Evolutionary conservation across 495 filamentous ascomycete species (phyloP), one percentile per base, ranked within the genome.

Genomic region (Penicillium roqueforti): DNA sequence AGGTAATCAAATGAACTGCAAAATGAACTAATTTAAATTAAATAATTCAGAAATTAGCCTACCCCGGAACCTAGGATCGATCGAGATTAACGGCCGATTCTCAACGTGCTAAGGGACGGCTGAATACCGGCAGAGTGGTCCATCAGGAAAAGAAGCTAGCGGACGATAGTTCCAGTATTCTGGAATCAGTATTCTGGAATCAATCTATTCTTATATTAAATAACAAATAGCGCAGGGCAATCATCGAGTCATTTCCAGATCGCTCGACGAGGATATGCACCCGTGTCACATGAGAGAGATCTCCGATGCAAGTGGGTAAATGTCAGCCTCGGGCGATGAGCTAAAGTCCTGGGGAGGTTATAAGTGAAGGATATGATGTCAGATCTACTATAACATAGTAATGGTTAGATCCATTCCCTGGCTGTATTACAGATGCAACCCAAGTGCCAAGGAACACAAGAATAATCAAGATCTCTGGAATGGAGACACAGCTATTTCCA

Each of bases 11-110:
- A n/a, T n/a, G n/a, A n/a, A n/a, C n/a, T n/a, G n/a, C n/a, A n/a
- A n/a, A n/a, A n/a, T n/a, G n/a, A n/a, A n/a, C n/a, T n/a, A n/a
- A n/a, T n/a, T n/a, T n/a, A n/a, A n/a, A n/a, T 19, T n/a, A 19
- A 20, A 32, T 5, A 29, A 14, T 28, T 29, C 53, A 56, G 45
- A 51, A 58, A 61, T 40, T 49, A 54, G 58, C 53, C 48, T 58
- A 54, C 59, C 64, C 49, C 63, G 47, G 61, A 61, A 41, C 42
- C 38, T 51, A 36, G 58, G 63, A 63, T 67, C 57, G 58, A 58
- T 58, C 50, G 26, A 47, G 58, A 56, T 34, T 50, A 37, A 28
- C 20, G 51, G 47, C 34, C 46, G 46, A 22, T 48, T 38, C 18
- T 11, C 36, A 55, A 55, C 41, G 34, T 26, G 45, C 36, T 49